Evolutionary conservation across 495 filamentous ascomycete species (phyloP).

Genomic region (Chaetomidium leptoderma): DNA sequence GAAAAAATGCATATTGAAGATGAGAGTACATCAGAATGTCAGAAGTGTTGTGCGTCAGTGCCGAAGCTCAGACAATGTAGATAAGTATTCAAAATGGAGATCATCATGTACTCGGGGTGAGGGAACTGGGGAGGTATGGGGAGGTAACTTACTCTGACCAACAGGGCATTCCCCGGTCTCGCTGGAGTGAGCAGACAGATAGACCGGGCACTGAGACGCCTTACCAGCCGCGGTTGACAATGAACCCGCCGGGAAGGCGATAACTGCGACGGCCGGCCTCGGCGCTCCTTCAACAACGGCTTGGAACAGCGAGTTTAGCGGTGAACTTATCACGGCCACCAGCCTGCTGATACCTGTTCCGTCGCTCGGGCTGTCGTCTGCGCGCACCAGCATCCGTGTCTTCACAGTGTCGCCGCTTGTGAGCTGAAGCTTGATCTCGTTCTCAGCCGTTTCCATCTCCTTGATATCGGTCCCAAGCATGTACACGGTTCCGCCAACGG

Average conservation of each 20-base stretch:
- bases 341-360: conserved; percentile 35
- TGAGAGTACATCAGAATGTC: conserved; percentile 73
- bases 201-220: conserved; percentile 53
- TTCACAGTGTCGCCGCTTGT: conserved; percentile 57
- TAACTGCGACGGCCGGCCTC: conserved; percentile 65
- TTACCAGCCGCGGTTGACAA: conserved; percentile 33
- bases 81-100: conserved; percentile 90
- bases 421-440: conserved; percentile 48
- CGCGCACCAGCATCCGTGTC: conserved; percentile 52
- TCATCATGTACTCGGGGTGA: conserved; percentile 57
- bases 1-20: conserved; percentile 29
- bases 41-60: conserved; percentile 83
- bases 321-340: conserved; percentile 66
- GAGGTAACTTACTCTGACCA: conserved; percentile 71
- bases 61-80: conserved; percentile 93
- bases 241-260: conserved; percentile 60
- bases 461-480: conserved; percentile 68
- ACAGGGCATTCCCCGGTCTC: conserved; percentile 84
- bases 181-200: conserved; percentile 73
- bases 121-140: conserved; percentile 4
- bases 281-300: conserved; percentile 67
- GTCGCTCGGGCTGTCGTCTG: conserved; percentile 28
- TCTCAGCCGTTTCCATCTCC: conserved; percentile 22
- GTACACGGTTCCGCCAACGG: conserved; percentile 88
- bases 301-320: conserved; percentile 64